Evolutionary conservation across 768 basidiomycete species (phyloP).

Genomic region (Calocybe cyanea): DNA sequence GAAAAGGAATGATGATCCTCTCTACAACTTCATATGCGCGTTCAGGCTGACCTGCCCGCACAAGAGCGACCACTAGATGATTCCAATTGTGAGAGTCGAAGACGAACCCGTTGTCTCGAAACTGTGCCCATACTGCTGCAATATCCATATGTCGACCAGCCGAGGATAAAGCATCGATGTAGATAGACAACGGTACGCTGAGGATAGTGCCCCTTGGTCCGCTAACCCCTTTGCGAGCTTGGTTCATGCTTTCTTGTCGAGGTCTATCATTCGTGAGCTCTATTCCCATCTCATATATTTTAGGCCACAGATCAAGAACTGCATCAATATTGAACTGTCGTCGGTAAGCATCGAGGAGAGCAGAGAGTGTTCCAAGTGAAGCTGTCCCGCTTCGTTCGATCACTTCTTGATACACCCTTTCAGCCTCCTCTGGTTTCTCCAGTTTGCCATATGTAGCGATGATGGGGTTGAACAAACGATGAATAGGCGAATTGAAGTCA

Average conservation of each 20-base stretch:
- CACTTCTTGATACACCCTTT: constrained; percentile 50
- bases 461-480: constrained; percentile 59
- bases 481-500: constrained; percentile 41
- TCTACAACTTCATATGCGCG: constrained; percentile 84
- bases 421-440: constrained; percentile 47
- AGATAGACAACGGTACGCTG: constrained; percentile 75
- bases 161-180: constrained; percentile 69
- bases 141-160: constrained; percentile 61
- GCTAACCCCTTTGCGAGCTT: constrained; percentile 6
- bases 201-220: constrained; percentile 49
- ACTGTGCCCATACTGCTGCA: constrained; percentile 60
- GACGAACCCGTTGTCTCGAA: constrained; percentile 59
- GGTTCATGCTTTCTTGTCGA: constrained; percentile 25
- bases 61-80: constrained; percentile 67
- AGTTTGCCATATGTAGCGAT: constrained; percentile 46
- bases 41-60: constrained; percentile 78
- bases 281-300: constrained; percentile 57
- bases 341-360: constrained; percentile 72
- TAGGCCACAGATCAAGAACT: constrained; percentile 63
- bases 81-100: constrained; percentile 95
- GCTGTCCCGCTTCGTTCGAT: constrained; percentile 52
- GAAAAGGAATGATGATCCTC: constrained; percentile 64
- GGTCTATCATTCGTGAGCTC: constrained; percentile 31
- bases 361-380: constrained; percentile 55
- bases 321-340: constrained; percentile 49